A percentile compares a stretch with the other conserved stretches of the same genome.
Evolutionary conservation across 2,329 filamentous ascomycete genomes (phyloP).

Genomic region (Nakataea oryzae): DNA sequence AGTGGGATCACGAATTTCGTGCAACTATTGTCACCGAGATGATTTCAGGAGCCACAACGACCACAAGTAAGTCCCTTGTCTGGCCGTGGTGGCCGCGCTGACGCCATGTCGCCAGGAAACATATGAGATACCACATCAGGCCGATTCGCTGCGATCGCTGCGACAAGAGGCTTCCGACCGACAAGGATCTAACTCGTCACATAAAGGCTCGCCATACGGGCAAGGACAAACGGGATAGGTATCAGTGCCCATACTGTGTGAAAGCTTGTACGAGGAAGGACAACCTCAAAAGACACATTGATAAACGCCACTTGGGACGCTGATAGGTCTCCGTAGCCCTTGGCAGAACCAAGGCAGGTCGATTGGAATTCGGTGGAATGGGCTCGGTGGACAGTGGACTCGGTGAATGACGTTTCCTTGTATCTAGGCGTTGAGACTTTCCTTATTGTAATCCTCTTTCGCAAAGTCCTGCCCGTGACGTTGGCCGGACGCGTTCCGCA

Average conservation of each 20-base stretch:
- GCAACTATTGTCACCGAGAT: neutral
- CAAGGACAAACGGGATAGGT: neutral
- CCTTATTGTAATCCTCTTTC: too few species aligned
- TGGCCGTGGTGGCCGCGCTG: neutral
- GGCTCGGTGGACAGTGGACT: too few species aligned
- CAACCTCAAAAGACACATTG: neutral
- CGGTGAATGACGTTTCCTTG: too few species aligned
- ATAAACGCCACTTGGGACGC: neutral
- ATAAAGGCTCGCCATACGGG: neutral
- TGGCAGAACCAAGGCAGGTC: too few species aligned
- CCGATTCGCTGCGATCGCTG: neutral
- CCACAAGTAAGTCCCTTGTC: neutral
- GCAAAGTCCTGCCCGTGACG: too few species aligned
- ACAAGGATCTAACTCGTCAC: neutral
- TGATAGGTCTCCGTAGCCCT: too few species aligned
- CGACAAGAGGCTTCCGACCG: too few species aligned
- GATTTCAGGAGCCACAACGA: neutral
- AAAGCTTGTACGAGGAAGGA: neutral
- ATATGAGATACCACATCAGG: neutral
- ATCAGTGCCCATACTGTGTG: neutral
- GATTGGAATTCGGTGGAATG: too few species aligned
- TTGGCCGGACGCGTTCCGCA: too few species aligned
- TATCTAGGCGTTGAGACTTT: too few species aligned
- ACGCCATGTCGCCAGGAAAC: neutral
- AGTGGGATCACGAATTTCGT: neutral